phyloP scores from a whole-genome alignment of 2,329 filamentous ascomycete genomes.

The Fusarium sulawesiense region DNA sequence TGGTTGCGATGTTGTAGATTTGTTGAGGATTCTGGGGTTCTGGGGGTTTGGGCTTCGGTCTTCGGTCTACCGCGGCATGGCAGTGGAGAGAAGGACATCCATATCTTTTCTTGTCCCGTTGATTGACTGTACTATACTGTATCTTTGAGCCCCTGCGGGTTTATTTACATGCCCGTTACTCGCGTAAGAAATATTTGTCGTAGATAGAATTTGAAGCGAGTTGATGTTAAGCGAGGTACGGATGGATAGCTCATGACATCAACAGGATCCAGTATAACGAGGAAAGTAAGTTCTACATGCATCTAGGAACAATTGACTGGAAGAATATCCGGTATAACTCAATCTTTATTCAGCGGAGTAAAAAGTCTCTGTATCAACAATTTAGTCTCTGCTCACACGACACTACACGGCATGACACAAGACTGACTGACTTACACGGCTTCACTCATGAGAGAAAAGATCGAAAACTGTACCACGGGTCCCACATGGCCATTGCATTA shows the following conservation, averaged over 20 bases:
- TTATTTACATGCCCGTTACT: not conserved
- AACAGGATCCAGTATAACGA: not conserved
- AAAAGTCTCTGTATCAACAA: not conserved
- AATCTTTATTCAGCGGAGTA: not conserved
- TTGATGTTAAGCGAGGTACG: not conserved
- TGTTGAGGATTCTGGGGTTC: constrained; percentile 40
- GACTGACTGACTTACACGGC: constrained; percentile 17
- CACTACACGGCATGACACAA: not conserved
- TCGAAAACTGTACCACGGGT: constrained; percentile 17
- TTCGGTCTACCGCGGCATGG: constrained; percentile 27
- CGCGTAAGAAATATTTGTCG: not conserved
- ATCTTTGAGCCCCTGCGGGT: not conserved
- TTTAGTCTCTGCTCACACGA: constrained; percentile 11
- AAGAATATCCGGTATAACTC: not conserved
- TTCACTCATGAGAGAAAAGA: constrained; percentile 8
- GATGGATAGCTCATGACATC: not conserved
- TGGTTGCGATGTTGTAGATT: constrained; percentile 31
- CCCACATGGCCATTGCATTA: constrained; percentile 43
- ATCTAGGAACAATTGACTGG: not conserved
- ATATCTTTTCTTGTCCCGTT: not conserved
- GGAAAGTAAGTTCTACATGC: not conserved
- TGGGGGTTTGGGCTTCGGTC: not conserved
- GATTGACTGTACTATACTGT: not conserved
- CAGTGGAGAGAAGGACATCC: constrained; percentile 15
- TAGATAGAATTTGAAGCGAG: not conserved